phyloP scores from a whole-genome alignment of 225 moss, liverwort and hornwort species.

The Thuidium tamariscinum region DNA sequence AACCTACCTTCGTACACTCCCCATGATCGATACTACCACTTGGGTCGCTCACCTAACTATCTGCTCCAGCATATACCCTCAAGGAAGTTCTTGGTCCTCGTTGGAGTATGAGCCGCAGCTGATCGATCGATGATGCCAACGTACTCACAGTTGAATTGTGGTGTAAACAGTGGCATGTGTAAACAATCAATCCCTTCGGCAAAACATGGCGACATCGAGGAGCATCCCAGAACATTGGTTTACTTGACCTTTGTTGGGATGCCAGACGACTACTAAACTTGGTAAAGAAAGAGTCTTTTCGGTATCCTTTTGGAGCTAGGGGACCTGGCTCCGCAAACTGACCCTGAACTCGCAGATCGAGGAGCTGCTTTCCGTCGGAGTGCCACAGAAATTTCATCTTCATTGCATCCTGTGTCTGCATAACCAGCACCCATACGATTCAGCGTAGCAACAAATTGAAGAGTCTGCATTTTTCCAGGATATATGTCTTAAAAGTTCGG shows the following conservation, averaged over 20 bases:
- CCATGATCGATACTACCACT: neutral
- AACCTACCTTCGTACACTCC: neutral
- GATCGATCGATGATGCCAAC: neutral
- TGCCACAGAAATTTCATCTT: slow-evolving; percentile 3
- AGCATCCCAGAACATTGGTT: neutral
- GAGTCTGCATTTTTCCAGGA: neutral
- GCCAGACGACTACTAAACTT: neutral
- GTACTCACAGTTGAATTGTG: neutral
- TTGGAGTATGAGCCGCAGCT: neutral
- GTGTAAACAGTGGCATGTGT: neutral
- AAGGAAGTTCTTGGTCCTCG: neutral
- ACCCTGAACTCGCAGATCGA: neutral
- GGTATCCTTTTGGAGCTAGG: neutral
- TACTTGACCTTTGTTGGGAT: neutral
- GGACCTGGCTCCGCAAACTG: neutral
- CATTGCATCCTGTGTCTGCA: slow-evolving; percentile 5
- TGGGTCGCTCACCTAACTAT: neutral
- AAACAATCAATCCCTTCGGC: neutral
- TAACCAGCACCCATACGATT: neutral
- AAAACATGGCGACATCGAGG: neutral
- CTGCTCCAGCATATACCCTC: neutral
- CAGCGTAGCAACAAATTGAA: neutral
- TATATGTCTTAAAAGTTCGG: neutral
- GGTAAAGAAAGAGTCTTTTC: slow-evolving; percentile 21
- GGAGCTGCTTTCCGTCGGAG: slow-evolving; percentile 9